Percentiles rank a stretch among this genome's conserved stretches.
Evolutionary conservation across 805 yeast genomes (phyloP).

Genomic region (Nakazawaea siamensis): DNA sequence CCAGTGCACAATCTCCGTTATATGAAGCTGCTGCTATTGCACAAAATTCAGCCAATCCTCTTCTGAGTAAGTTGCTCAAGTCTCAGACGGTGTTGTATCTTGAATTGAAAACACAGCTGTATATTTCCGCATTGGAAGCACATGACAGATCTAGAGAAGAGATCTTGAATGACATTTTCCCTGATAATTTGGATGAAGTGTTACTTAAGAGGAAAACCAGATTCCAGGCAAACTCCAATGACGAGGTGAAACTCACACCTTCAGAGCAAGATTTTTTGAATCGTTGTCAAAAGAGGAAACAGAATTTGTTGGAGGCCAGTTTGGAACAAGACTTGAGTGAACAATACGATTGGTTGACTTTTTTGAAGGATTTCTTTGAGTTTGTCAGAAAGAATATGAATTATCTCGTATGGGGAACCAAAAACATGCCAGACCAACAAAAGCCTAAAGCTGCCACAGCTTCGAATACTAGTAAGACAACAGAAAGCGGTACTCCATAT

Average conservation of each 20-base stretch:
- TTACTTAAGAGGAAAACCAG: constrained; percentile 28
- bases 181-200: constrained; percentile 48
- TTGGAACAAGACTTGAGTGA: constrained; percentile 49
- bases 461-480: not conserved
- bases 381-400: constrained; percentile 73
- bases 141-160: constrained; percentile 54
- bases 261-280: constrained; percentile 73
- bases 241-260: constrained; percentile 44
- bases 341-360: constrained; percentile 80
- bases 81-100: constrained; percentile 73
- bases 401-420: constrained; percentile 61
- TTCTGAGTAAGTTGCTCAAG: constrained; percentile 42
- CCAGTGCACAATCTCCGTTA: constrained; percentile 1
- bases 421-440: constrained; percentile 16
- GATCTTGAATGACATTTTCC: constrained; percentile 69
- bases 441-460: not conserved
- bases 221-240: constrained; percentile 12
- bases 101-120: constrained; percentile 93
- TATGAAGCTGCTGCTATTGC: constrained; percentile 4
- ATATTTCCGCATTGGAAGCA: constrained; percentile 75
- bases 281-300: constrained; percentile 66
- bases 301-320: constrained; percentile 39
- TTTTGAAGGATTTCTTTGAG: constrained; percentile 70
- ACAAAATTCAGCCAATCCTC: constrained; percentile 1
- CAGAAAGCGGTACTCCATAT: not conserved